Conservation (phyloP, 2,329 filamentous ascomycete genomes). For the Penicillium sp. region DNA sequence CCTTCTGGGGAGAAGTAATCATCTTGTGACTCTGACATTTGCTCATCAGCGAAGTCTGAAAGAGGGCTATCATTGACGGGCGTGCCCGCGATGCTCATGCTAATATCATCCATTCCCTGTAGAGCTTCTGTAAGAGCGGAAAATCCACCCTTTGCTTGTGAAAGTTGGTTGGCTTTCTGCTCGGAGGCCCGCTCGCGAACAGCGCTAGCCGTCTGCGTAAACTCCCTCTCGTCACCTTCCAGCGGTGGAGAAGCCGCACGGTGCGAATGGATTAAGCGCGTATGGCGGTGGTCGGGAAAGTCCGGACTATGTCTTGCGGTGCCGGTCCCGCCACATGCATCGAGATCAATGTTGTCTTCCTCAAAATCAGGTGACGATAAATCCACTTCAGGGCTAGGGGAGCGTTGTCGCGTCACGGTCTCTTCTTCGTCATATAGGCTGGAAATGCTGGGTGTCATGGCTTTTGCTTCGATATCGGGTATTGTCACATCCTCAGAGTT, state of each 20-base stretch:
- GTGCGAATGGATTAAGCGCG: constrained; percentile 65
- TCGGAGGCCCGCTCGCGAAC: constrained; percentile 64
- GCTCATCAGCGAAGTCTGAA: constrained; percentile 35
- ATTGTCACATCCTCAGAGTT: constrained; percentile 58
- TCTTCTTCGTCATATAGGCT: constrained; percentile 72
- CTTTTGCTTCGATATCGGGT: constrained; percentile 58
- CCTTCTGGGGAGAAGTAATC: constrained; percentile 42
- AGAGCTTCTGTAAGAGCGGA: constrained; percentile 53
- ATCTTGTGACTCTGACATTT: constrained; percentile 38
- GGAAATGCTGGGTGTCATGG: constrained; percentile 85
- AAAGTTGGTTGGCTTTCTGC: constrained; percentile 37
- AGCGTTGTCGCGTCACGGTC: constrained; percentile 60
- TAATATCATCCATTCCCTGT: constrained; percentile 35
- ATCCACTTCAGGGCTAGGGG: constrained; percentile 89
- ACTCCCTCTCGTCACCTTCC: constrained; percentile 94
- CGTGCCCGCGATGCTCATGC: constrained; percentile 35
- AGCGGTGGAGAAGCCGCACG: constrained; percentile 85
- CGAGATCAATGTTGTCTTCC: constrained; percentile 62
- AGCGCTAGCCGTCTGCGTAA: constrained; percentile 90
- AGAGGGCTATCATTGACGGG: constrained; percentile 39
- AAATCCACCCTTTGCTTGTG: constrained; percentile 34
- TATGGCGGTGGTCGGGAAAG: constrained; percentile 62
- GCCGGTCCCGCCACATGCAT: constrained; percentile 64
- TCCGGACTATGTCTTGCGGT: constrained; percentile 51
- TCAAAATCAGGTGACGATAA: constrained; percentile 87